Evolutionary conservation across 2,329 filamentous ascomycete genomes (phyloP).

Genomic region (Aschersonia sp.): DNA sequence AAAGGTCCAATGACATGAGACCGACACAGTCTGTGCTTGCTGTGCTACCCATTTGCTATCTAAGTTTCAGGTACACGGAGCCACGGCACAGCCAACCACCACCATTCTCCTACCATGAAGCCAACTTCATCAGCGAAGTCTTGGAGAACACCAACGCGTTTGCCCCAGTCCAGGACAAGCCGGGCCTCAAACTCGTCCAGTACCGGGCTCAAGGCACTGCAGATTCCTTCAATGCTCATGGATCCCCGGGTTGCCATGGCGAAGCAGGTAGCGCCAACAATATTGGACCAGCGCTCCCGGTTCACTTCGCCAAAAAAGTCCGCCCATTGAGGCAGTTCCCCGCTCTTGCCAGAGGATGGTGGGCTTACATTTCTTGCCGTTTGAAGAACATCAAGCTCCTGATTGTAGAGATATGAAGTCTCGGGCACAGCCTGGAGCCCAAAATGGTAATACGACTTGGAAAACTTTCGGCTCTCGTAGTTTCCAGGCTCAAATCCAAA

Average conservation of each 20-base stretch:
- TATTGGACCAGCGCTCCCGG: slow-evolving; percentile 46
- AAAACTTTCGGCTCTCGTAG: slow-evolving; percentile 56
- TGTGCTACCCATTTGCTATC: no score
- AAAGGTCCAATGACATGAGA: no score
- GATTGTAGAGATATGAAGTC: slow-evolving; percentile 45
- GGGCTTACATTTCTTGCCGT: slow-evolving; percentile 21
- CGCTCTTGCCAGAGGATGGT: slow-evolving; percentile 24
- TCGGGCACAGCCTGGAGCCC: slow-evolving; percentile 46
- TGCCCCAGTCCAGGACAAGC: slow-evolving; percentile 44
- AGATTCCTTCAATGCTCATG: slow-evolving; percentile 35
- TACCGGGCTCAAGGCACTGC: slow-evolving; percentile 38
- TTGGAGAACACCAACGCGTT: slow-evolving; percentile 34
- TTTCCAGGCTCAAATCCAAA: slow-evolving; percentile 59
- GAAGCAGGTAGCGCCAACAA: slow-evolving; percentile 48
- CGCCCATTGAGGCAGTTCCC: slow-evolving; percentile 56
- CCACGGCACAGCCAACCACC: slow-evolving; percentile 43
- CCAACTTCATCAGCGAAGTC: slow-evolving; percentile 23
- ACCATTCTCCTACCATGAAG: slow-evolving; percentile 45
- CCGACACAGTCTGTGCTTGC: no score
- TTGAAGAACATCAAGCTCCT: slow-evolving; percentile 28
- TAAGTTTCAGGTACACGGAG: slow-evolving; percentile 2
- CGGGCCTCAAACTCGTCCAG: slow-evolving; percentile 50
- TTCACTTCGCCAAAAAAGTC: slow-evolving; percentile 51
- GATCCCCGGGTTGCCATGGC: slow-evolving; percentile 48
- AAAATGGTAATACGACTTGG: slow-evolving; percentile 52